Conservation (phyloP, 805 yeast genomes). For the Alloascoidea hylecoeti region DNA sequence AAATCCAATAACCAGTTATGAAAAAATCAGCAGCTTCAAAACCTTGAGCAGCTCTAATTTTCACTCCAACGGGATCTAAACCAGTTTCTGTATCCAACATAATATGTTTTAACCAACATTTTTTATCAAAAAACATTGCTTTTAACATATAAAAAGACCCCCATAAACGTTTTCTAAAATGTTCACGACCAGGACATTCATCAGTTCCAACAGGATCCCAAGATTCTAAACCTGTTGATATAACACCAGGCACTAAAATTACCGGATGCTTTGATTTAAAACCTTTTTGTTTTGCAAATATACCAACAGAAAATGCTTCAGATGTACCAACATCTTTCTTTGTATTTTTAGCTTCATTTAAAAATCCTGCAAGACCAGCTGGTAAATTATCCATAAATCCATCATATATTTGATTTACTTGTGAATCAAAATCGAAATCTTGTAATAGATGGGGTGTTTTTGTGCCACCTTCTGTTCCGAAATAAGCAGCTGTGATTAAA, state of each 20-base stretch:
- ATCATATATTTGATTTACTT: neutral
- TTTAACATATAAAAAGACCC: conserved; percentile 92
- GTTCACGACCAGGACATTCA: conserved; percentile 72
- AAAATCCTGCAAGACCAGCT: conserved; percentile 9
- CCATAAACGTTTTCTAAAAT: conserved; percentile 89
- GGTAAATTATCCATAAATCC: conserved; percentile 5
- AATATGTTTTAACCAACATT: conserved; percentile 88
- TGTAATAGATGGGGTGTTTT: neutral
- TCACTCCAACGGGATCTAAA: conserved; percentile 75
- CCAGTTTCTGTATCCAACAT: conserved; percentile 88
- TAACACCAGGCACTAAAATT: conserved; percentile 90
- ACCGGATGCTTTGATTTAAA: conserved; percentile 59
- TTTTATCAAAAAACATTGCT: conserved; percentile 82
- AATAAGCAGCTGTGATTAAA: neutral
- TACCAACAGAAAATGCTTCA: conserved; percentile 85
- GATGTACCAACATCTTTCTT: conserved; percentile 31
- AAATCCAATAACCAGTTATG: conserved; percentile 96
- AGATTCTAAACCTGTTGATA: conserved; percentile 86
- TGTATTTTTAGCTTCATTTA: conserved; percentile 8
- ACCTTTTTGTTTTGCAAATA: conserved; percentile 34
- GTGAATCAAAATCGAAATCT: neutral
- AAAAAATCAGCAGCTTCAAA: conserved; percentile 78
- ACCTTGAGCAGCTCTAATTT: conserved; percentile 84
- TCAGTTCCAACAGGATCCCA: conserved; percentile 73
- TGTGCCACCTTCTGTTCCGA: neutral